Evolutionary conservation across 768 basidiomycete genomes (phyloP).

Genomic region (Termitomyces eurrhizus): DNA sequence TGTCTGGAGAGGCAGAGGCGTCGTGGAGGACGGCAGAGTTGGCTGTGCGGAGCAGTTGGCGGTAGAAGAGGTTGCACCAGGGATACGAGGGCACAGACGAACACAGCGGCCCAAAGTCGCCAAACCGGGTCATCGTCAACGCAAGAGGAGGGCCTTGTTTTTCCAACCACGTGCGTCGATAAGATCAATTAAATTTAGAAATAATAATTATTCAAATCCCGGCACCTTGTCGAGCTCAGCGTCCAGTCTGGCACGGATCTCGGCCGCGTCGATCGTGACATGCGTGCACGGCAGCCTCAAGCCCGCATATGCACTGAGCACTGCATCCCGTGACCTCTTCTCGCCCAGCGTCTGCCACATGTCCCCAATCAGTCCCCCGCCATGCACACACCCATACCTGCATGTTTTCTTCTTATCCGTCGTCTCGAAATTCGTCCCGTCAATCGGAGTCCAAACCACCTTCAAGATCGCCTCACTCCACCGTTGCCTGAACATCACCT

Average conservation of each 20-base stretch:
- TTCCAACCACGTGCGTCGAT: background rate
- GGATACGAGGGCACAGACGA: slow-evolving; percentile 72
- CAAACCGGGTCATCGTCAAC: slow-evolving; percentile 49
- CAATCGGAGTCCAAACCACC: background rate
- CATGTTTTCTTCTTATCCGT: background rate
- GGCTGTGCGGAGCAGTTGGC: slow-evolving; percentile 50
- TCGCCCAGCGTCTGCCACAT: background rate
- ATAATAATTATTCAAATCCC: background rate
- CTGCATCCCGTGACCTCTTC: background rate
- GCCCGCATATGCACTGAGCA: background rate
- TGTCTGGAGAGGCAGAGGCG: slow-evolving; percentile 36
- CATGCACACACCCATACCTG: background rate
- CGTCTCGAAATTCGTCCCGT: background rate
- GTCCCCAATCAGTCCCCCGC: background rate
- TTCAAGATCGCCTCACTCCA: background rate
- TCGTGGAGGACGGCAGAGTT: slow-evolving; percentile 32
- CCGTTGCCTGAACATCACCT: background rate
- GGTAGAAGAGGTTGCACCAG: slow-evolving; percentile 94
- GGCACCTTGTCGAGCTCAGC: background rate
- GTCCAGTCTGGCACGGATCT: background rate
- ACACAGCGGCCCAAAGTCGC: slow-evolving; percentile 71
- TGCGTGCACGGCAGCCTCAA: background rate
- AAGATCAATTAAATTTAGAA: background rate
- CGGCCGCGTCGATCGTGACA: background rate
- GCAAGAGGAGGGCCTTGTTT: background rate